Evolutionary conservation across 2,329 filamentous ascomycete genomes (phyloP).

Genomic region (Neophaeococcomyces aloes): DNA sequence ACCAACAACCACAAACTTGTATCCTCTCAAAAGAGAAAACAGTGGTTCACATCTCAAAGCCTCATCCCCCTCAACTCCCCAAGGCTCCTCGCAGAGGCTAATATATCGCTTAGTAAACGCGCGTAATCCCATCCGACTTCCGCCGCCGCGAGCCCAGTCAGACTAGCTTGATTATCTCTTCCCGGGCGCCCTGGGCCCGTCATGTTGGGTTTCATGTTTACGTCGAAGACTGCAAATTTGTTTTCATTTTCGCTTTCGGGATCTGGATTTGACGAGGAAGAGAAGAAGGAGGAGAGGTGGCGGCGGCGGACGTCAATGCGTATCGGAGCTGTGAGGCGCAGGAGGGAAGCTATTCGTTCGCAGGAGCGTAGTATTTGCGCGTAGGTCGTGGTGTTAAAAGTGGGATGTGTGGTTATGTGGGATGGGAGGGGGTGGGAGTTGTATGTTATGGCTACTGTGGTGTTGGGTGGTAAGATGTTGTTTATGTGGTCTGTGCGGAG

Average conservation of each 20-base stretch:
- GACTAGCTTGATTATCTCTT: slow-evolving; percentile 39
- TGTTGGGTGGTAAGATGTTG: slow-evolving; percentile 42
- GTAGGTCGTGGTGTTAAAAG: slow-evolving; percentile 27
- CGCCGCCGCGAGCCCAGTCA: slow-evolving; percentile 36
- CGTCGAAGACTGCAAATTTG: slow-evolving; percentile 40
- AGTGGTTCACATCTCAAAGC: too few relatives aligned
- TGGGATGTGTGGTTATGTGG: slow-evolving; percentile 24
- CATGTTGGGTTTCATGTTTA: slow-evolving; percentile 46
- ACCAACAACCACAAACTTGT: too few relatives aligned
- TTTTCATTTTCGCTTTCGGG: too few relatives aligned
- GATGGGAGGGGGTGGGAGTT: slow-evolving; percentile 37
- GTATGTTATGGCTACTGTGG: slow-evolving; percentile 36
- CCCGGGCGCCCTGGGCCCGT: slow-evolving; percentile 40
- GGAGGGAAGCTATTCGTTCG: slow-evolving; percentile 30
- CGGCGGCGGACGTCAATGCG: slow-evolving; percentile 39
- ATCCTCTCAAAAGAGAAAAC: too few relatives aligned
- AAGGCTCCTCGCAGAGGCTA: too few relatives aligned
- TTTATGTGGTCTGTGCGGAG: slow-evolving; percentile 39
- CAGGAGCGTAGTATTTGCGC: slow-evolving; percentile 29
- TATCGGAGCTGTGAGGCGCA: slow-evolving; percentile 36
- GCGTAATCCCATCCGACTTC: slow-evolving; percentile 38
- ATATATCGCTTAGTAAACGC: too few relatives aligned
- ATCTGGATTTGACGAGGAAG: too few relatives aligned
- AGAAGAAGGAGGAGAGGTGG: too few relatives aligned
- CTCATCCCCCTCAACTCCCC: too few relatives aligned